A percentile compares a stretch with the other conserved stretches of the same genome.
Conservation (phyloP, 331 rosid genomes). For the Rosa hybrid region DNA sequence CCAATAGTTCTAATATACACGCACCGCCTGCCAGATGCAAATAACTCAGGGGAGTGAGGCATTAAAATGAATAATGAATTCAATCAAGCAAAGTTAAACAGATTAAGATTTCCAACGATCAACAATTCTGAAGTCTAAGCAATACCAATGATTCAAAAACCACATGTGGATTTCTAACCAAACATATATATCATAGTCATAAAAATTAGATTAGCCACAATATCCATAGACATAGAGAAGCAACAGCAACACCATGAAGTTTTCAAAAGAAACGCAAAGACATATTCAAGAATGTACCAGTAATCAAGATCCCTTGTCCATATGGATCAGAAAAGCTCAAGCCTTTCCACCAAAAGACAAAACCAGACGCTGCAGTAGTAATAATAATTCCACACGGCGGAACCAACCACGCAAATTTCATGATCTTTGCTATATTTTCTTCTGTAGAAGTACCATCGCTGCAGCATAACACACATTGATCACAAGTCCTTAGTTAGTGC, state of each 20-base stretch:
- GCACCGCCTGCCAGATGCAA: constrained; percentile 64
- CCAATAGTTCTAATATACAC: constrained; percentile 88
- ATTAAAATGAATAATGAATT: constrained; percentile 3
- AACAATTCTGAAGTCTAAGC: not conserved
- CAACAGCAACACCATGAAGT: not conserved
- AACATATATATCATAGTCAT: not conserved
- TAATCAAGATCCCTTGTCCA: constrained; percentile 88
- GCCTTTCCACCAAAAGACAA: constrained; percentile 81
- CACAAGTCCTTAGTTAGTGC: not conserved
- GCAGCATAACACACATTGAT: constrained; percentile 27
- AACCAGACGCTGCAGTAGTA: constrained; percentile 59
- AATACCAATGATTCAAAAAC: constrained; percentile 1
- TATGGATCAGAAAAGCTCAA: constrained; percentile 58
- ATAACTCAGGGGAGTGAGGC: not conserved
- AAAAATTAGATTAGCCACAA: not conserved
- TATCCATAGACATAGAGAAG: not conserved
- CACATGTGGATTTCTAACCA: not conserved
- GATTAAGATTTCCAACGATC: constrained; percentile 4
- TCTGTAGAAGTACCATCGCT: constrained; percentile 65
- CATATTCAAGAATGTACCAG: constrained; percentile 48
- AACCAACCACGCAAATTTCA: constrained; percentile 87
- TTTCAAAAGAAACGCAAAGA: not conserved
- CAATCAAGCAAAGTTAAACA: not conserved
- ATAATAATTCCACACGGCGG: constrained; percentile 73
- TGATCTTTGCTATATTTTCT: constrained; percentile 69